Percentiles rank a stretch among this genome's conserved stretches.
phyloP scores from a whole-genome alignment of 2,329 filamentous ascomycete species.

The Teratosphaeria destructans region DNA sequence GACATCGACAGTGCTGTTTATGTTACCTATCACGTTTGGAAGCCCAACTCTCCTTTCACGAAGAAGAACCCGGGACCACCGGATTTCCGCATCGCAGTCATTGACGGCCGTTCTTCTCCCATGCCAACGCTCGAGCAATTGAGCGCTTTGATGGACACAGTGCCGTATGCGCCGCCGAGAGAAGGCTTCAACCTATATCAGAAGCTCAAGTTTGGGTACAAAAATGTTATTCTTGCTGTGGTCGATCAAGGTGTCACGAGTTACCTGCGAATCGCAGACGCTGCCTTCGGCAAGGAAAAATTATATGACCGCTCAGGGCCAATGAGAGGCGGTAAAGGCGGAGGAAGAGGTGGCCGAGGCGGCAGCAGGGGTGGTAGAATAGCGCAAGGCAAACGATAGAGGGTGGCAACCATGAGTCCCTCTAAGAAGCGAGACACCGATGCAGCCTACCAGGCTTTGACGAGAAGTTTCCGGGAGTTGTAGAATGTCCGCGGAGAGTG shows the following conservation, averaged over 20 bases:
- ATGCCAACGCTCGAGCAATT: constrained; percentile 68
- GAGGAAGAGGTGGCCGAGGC: constrained; percentile 31
- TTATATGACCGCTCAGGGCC: constrained; percentile 49
- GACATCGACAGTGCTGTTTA: constrained; percentile 48
- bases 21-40: constrained; percentile 75
- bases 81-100: constrained; percentile 75
- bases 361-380: constrained; percentile 17
- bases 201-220: constrained; percentile 71
- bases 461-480: not conserved
- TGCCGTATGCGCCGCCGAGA: constrained; percentile 55
- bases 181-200: constrained; percentile 51
- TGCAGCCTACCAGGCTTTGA: not conserved
- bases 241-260: constrained; percentile 86
- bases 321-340: constrained; percentile 18
- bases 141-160: constrained; percentile 58
- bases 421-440: not conserved
- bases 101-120: constrained; percentile 60
- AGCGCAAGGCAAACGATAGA: not conserved
- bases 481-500: not conserved
- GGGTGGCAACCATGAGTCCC: not conserved
- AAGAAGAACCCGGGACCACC: constrained; percentile 68
- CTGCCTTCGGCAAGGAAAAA: constrained; percentile 61
- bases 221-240: constrained; percentile 75
- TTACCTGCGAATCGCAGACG: constrained; percentile 72
- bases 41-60: constrained; percentile 54